phyloP scores from a whole-genome alignment of 768 basidiomycete species.

The Mrakia frigida region DNA sequence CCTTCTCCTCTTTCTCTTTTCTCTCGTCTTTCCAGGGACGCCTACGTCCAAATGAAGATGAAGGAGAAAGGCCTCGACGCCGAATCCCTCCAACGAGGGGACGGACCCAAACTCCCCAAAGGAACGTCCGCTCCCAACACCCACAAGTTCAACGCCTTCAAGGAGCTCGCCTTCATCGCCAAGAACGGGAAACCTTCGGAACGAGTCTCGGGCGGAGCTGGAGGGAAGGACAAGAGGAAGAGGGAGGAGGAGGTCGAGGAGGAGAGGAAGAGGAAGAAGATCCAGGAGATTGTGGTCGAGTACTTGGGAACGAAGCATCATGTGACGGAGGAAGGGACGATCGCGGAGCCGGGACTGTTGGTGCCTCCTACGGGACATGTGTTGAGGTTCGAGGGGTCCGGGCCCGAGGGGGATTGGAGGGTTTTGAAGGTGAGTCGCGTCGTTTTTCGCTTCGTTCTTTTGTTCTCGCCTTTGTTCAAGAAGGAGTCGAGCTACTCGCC shows the following conservation, averaged over 20 bases:
- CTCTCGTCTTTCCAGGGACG: slow-evolving; percentile 52
- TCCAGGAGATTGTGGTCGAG: slow-evolving; percentile 37
- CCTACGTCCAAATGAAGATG: slow-evolving; percentile 92
- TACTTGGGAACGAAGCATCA: slow-evolving; percentile 42
- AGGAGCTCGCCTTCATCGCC: slow-evolving; percentile 40
- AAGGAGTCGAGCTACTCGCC: not conserved
- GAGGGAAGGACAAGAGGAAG: slow-evolving; percentile 35
- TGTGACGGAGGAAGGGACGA: slow-evolving; percentile 38
- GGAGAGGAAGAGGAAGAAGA: slow-evolving; percentile 36
- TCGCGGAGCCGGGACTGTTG: slow-evolving; percentile 39
- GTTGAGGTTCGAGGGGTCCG: slow-evolving; percentile 41
- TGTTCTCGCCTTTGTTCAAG: not conserved
- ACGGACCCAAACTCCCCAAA: slow-evolving; percentile 7
- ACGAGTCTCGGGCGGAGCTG: slow-evolving; percentile 36
- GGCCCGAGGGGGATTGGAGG: slow-evolving; percentile 45
- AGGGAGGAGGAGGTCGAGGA: slow-evolving; percentile 37
- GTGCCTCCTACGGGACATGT: slow-evolving; percentile 39
- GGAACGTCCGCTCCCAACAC: not conserved
- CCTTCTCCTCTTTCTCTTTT: not conserved
- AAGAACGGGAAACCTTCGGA: slow-evolving; percentile 37
- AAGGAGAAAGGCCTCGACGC: slow-evolving; percentile 75
- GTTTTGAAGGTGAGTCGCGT: slow-evolving; percentile 42
- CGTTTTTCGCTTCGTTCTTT: not conserved
- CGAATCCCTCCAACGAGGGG: slow-evolving; percentile 34
- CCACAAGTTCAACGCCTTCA: slow-evolving; percentile 45